Conservation (phyloP, 495 filamentous ascomycete species). For the Xylaria venustula region DNA sequence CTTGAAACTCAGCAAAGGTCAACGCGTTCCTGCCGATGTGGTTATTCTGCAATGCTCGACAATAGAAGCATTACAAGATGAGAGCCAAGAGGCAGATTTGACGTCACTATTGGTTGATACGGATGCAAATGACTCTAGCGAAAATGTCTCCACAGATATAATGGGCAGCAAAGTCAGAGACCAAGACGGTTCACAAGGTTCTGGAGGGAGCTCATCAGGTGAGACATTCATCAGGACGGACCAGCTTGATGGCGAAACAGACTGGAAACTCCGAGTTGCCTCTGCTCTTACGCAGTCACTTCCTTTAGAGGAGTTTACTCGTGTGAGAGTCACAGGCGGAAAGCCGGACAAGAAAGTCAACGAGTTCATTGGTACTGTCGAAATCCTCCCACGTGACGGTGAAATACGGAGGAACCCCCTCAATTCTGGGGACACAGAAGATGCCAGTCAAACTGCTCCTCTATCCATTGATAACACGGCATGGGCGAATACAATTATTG, state of each 20-base stretch:
- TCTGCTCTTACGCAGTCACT: constrained; percentile 79
- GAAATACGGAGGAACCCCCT: constrained; percentile 33
- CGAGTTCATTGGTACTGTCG: constrained; percentile 84
- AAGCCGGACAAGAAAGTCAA: constrained; percentile 91
- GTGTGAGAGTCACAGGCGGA: constrained; percentile 76
- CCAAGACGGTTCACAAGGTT: constrained; percentile 11
- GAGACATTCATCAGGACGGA: constrained; percentile 98
- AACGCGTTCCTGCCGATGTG: constrained; percentile 91
- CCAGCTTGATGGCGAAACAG: constrained; percentile 96
- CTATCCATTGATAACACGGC: constrained; percentile 96
- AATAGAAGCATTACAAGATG: constrained; percentile 50
- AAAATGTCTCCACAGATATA: constrained; percentile 4
- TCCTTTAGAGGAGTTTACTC: constrained; percentile 62
- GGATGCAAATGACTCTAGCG: constrained; percentile 18
- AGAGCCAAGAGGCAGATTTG: constrained; percentile 24
- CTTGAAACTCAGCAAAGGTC: constrained; percentile 83
- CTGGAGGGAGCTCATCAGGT: constrained; percentile 50
- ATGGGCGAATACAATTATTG: constrained; percentile 97
- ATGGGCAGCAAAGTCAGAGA: constrained; percentile 4
- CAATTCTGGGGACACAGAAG: constrained; percentile 21
- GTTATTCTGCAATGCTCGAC: constrained; percentile 84
- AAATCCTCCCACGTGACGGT: constrained; percentile 50
- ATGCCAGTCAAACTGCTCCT: constrained; percentile 56
- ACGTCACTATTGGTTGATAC: constrained; percentile 45
- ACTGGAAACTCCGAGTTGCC: constrained; percentile 94